Evolutionary conservation across 176 grass and related monocot species (phyloP).

Genomic region (Themeda triandra): DNA sequence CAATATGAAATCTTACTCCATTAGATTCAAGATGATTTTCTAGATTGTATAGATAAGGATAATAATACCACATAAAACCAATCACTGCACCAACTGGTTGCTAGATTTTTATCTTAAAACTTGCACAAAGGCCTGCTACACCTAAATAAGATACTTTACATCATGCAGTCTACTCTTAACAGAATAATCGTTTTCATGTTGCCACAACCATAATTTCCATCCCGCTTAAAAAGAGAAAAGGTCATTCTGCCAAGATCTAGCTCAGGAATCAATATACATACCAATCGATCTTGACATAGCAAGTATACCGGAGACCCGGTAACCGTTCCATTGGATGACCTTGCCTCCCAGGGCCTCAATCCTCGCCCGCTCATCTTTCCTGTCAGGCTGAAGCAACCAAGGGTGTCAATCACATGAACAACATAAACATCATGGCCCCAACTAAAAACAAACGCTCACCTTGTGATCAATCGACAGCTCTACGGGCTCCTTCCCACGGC

Average conservation of each 20-base stretch:
- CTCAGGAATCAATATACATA: conserved; percentile 28
- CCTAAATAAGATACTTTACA: neutral
- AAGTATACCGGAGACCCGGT: conserved; percentile 73
- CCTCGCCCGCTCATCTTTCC: conserved; percentile 58
- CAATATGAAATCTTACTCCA: neutral
- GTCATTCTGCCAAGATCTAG: neutral
- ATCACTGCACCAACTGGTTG: neutral
- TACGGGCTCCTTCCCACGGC: conserved; percentile 58
- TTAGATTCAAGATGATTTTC: neutral
- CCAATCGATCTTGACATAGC: conserved; percentile 78
- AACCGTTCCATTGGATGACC: conserved; percentile 70
- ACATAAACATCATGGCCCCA: neutral
- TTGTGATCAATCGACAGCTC: conserved; percentile 71
- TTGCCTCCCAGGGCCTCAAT: conserved; percentile 66
- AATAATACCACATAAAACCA: neutral
- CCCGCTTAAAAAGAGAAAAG: neutral
- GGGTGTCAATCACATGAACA: neutral
- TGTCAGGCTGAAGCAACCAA: conserved; percentile 54
- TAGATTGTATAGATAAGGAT: neutral
- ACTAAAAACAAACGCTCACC: conserved; percentile 17
- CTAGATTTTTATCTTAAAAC: neutral
- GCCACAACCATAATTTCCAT: neutral
- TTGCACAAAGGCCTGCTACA: neutral
- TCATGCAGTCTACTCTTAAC: neutral
- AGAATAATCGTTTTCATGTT: neutral